phyloP scores from a whole-genome alignment of 805 yeast genomes.

The Metschnikowia amazonensis region DNA sequence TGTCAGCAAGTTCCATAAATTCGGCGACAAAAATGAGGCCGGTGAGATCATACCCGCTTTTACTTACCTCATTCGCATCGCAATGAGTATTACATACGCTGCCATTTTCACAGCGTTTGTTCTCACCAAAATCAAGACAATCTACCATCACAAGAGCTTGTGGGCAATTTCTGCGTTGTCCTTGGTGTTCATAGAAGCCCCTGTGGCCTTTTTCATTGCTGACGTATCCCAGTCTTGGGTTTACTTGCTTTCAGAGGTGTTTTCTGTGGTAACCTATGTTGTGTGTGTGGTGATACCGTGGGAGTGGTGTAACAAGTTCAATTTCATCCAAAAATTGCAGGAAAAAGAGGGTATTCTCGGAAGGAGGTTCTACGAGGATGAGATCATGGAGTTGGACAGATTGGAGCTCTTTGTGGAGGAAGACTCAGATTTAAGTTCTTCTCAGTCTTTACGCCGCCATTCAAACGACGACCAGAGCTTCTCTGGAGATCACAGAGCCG shows the following conservation, averaged over 20 bases:
- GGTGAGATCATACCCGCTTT: constrained; percentile 67
- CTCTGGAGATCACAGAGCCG: not conserved
- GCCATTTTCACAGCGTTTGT: constrained; percentile 57
- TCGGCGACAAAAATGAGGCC: constrained; percentile 37
- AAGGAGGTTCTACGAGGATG: constrained; percentile 70
- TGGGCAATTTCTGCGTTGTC: constrained; percentile 56
- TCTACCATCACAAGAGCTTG: constrained; percentile 46
- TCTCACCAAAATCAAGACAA: constrained; percentile 47
- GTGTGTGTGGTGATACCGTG: constrained; percentile 71
- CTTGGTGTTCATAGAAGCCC: constrained; percentile 51
- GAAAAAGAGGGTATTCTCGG: constrained; percentile 76
- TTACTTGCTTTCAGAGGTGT: constrained; percentile 67
- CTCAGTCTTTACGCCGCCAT: not conserved
- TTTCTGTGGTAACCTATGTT: constrained; percentile 68
- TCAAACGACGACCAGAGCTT: not conserved
- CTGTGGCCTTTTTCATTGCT: constrained; percentile 69
- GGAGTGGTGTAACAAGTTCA: constrained; percentile 79
- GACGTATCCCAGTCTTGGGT: constrained; percentile 76
- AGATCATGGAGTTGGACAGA: constrained; percentile 40
- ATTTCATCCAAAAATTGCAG: constrained; percentile 50
- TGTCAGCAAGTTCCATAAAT: constrained; percentile 49
- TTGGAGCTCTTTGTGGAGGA: constrained; percentile 39
- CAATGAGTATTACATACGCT: constrained; percentile 65
- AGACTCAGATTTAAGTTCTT: constrained; percentile 16
- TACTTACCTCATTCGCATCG: constrained; percentile 67